Percentiles rank a stretch among this genome's conserved stretches.
Conservation (phyloP, 805 yeast genomes). For the Schizosaccharomyces pombe region DNA sequence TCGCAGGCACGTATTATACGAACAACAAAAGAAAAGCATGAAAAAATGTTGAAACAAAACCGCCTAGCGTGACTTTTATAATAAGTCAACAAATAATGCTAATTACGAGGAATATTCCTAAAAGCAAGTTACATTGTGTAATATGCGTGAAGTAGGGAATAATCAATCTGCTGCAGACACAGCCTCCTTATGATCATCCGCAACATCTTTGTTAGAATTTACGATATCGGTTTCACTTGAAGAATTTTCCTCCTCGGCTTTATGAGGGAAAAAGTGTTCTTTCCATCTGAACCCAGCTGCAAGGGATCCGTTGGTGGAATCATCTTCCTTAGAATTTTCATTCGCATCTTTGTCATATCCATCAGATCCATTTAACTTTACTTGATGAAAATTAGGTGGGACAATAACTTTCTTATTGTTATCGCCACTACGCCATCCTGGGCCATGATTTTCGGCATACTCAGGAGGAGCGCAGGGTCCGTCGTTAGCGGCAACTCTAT, state of each 20-base stretch:
- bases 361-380: neutral
- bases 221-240: too few species aligned
- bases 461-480: conserved; percentile 22
- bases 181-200: too few species aligned
- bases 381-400: neutral
- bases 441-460: neutral
- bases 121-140: neutral
- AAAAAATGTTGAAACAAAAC: too few species aligned
- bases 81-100: too few species aligned
- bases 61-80: too few species aligned
- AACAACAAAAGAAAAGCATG: too few species aligned
- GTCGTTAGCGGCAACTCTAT: conserved; percentile 20
- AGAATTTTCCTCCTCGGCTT: neutral
- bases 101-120: neutral
- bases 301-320: neutral
- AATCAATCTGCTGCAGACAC: neutral
- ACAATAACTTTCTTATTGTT: neutral
- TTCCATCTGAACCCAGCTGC: neutral
- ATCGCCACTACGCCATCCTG: neutral
- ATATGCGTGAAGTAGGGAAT: too few species aligned
- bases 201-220: too few species aligned
- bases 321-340: neutral
- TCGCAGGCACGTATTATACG: too few species aligned
- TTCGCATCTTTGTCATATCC: neutral
- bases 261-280: conserved; percentile 1